Conservation (phyloP, 2,329 filamentous ascomycete species). For the Fusarium kyushuense region DNA sequence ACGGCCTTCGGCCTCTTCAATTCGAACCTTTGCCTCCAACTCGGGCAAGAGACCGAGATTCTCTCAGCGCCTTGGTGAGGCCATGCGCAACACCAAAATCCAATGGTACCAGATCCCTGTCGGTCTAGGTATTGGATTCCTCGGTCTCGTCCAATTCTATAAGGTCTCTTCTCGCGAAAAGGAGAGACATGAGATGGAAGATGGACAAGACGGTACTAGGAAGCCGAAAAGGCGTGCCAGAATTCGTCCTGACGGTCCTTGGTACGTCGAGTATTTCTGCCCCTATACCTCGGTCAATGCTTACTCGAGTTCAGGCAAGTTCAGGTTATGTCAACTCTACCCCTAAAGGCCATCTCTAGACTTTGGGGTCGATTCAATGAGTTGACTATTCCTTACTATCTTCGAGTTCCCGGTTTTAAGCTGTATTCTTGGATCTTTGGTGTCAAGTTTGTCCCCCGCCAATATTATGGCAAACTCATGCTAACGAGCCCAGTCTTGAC, state of each 20-base stretch:
- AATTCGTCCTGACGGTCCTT: slow-evolving; percentile 86
- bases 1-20: slow-evolving; percentile 41
- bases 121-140: slow-evolving; percentile 84
- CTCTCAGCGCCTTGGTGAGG: slow-evolving; percentile 63
- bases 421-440: slow-evolving; percentile 92
- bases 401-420: slow-evolving; percentile 90
- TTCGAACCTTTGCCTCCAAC: slow-evolving; percentile 52
- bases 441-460: slow-evolving; percentile 69
- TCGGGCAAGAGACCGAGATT: slow-evolving; percentile 63
- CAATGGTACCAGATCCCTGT: slow-evolving; percentile 94
- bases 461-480: background rate
- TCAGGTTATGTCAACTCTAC: slow-evolving; percentile 91
- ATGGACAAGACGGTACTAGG: slow-evolving; percentile 56
- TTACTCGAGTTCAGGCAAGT: slow-evolving; percentile 72
- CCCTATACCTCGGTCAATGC: slow-evolving; percentile 30
- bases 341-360: slow-evolving; percentile 88
- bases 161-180: slow-evolving; percentile 72
- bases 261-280: slow-evolving; percentile 60
- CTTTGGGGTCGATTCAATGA: slow-evolving; percentile 95
- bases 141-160: slow-evolving; percentile 87
- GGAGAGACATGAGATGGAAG: slow-evolving; percentile 62
- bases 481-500: slow-evolving; percentile 70
- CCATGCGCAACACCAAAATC: slow-evolving; percentile 67
- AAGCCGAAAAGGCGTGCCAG: slow-evolving; percentile 66
- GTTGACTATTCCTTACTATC: slow-evolving; percentile 85